phyloP scores from a whole-genome alignment of 73 alveolate species.

The Effrenium voratum region DNA sequence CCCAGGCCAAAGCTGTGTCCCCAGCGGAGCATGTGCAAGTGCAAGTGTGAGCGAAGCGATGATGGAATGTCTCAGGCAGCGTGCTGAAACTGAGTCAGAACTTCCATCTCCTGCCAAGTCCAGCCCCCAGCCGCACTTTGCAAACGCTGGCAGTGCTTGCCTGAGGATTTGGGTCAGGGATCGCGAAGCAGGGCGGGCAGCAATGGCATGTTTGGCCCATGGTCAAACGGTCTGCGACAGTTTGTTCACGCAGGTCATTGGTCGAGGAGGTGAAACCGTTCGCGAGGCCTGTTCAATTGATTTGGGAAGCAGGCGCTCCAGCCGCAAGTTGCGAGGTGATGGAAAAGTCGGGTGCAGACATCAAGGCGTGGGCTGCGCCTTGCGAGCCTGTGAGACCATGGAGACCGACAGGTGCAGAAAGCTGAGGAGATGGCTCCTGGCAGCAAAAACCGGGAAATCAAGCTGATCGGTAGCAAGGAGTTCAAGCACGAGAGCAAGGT shows the following conservation, averaged over 20 bases:
- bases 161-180: neutral
- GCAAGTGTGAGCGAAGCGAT: too few species aligned
- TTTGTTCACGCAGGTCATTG: neutral
- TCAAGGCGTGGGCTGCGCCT: neutral
- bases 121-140: neutral
- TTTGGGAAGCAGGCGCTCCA: too few species aligned
- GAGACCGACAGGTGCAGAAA: neutral
- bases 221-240: too few species aligned
- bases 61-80: too few species aligned
- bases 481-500: neutral
- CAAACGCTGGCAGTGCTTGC: neutral
- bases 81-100: neutral
- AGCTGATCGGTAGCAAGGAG: neutral
- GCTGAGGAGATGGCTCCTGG: slow-evolving; percentile 2
- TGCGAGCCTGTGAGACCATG: neutral
- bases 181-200: neutral
- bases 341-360: slow-evolving; percentile 3
- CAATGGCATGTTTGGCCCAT: neutral
- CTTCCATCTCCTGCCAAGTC: neutral
- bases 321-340: neutral
- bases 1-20: neutral
- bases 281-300: too few species aligned
- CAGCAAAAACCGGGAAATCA: neutral
- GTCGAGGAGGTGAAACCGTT: neutral
- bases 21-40: neutral